Evolutionary conservation across 345 rosid genomes (phyloP), one percentile per base, ranked within the genome.

Genomic region (Acer yangbiense): DNA sequence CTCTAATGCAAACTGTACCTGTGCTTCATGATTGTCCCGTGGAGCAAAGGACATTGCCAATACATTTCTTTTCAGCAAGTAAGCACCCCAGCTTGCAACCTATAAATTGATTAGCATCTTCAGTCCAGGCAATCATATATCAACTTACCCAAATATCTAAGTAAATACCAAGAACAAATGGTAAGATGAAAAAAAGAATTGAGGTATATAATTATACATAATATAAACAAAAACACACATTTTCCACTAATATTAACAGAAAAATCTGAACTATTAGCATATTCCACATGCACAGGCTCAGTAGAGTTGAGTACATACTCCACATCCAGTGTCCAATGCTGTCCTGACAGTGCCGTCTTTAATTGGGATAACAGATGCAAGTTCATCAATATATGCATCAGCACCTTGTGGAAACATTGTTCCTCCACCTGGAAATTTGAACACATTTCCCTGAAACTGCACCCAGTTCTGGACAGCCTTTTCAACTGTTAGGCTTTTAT

Each of bases 11-110:
- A 96, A 96, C 76, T 96, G 99, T n/a, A 94, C 91, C 87, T 96
- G 99, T 3, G 99, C 98, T 80, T 96, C 99, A 5, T 96, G 99
- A 87, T 91, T 92, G 84, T 96, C 99, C 39, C 95, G 79, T 41
- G 99, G 99, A 3, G 99, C 97, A 83, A 96, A 96, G 0, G 99
- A 96, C 97, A 96, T 94, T 7, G 98, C 72, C 83, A 94, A 73
- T 44, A 96, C 97, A 62, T 96, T 96, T 88, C 94, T 88, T 79
- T 91, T 92, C 83, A 91, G 76, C 81, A 96, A 81, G 77, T 94
- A 96, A 55, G 97, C 99, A 76, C 99, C 99, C 99, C 99, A 96
- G 76, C 99, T 96, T 52, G 98, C 99, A 68, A 96, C 99, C 99
- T 96, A 76, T 58, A 75, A 50, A 52, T 60, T 46, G 25, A 65